Percentiles rank a stretch among this genome's conserved stretches.
These are phyloP conservation scores for Plasmodium malariae DNA, from an alignment of 169 alveolate genomes.

Conservation along the genomic window DNA sequence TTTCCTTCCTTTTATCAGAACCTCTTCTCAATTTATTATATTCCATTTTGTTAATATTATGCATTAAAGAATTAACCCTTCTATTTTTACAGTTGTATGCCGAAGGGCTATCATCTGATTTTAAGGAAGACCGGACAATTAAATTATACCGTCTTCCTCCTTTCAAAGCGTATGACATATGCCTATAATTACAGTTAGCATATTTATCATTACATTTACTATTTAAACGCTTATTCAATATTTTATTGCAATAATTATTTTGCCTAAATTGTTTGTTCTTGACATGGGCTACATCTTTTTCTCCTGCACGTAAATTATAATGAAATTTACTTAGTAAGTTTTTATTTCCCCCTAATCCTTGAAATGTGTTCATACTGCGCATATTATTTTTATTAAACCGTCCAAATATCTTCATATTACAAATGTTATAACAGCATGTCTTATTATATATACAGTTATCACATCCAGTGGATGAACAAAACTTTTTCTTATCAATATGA, in stretches of 20 bases:
- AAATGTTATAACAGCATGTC: conserved; percentile 27
- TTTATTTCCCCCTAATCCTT: background rate
- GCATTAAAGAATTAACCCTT: background rate
- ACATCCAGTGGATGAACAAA: conserved; percentile 34
- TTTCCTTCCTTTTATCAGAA: background rate
- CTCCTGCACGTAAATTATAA: background rate
- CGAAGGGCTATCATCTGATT: background rate
- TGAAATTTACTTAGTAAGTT: background rate
- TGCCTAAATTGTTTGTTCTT: conserved; percentile 18
- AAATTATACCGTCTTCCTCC: background rate
- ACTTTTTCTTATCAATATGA: conserved; percentile 27
- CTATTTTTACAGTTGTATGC: conserved; percentile 1
- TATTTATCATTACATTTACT: background rate
- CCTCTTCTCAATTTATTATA: background rate
- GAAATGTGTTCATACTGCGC: background rate
- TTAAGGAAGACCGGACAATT: background rate
- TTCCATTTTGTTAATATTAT: background rate
- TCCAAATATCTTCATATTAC: conserved; percentile 3
- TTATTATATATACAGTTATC: conserved; percentile 43
- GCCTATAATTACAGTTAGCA: background rate
- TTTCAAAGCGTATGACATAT: background rate
- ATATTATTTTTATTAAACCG: conserved; percentile 10
- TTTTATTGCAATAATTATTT: background rate
- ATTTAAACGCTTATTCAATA: conserved; percentile 7
- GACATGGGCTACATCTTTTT: background rate